Conservation (phyloP, 768 basidiomycete genomes). For the Russula sp. region DNA sequence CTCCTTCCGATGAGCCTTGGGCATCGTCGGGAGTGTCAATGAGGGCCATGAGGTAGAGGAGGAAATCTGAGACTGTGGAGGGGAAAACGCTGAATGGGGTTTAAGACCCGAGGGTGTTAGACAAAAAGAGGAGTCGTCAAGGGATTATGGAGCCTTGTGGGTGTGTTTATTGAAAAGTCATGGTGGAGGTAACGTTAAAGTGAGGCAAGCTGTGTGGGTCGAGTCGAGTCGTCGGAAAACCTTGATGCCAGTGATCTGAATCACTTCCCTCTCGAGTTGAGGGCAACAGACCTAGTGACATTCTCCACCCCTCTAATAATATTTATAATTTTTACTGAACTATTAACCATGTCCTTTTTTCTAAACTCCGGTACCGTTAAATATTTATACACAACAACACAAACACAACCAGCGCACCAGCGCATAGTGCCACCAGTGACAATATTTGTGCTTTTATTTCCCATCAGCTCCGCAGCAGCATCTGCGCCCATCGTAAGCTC, state of each 20-base stretch:
- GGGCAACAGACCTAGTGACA: background rate
- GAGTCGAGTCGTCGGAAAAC: slow-evolving; percentile 25
- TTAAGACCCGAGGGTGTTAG: slow-evolving; percentile 29
- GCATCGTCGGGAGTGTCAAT: slow-evolving; percentile 49
- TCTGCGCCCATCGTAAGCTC: background rate
- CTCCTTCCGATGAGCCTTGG: slow-evolving; percentile 47
- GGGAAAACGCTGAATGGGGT: slow-evolving; percentile 27
- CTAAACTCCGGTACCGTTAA: background rate
- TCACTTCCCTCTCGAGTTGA: background rate
- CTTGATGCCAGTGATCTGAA: background rate
- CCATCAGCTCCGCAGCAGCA: background rate
- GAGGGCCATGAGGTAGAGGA: slow-evolving; percentile 42
- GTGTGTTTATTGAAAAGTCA: slow-evolving; percentile 40
- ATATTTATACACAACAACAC: background rate
- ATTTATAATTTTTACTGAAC: background rate
- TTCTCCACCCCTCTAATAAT: background rate
- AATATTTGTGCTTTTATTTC: too few relatives aligned
- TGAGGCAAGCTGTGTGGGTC: slow-evolving; percentile 17
- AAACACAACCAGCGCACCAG: too few relatives aligned
- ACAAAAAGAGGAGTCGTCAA: slow-evolving; percentile 28
- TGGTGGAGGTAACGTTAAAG: slow-evolving; percentile 38
- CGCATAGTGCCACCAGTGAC: too few relatives aligned
- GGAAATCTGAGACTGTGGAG: slow-evolving; percentile 28
- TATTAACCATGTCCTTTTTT: background rate
- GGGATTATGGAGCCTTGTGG: slow-evolving; percentile 25